These are phyloP conservation scores for Dictyostelium intermedium DNA, from an alignment of 78 protist genomes.

Conservation along the genomic window DNA sequence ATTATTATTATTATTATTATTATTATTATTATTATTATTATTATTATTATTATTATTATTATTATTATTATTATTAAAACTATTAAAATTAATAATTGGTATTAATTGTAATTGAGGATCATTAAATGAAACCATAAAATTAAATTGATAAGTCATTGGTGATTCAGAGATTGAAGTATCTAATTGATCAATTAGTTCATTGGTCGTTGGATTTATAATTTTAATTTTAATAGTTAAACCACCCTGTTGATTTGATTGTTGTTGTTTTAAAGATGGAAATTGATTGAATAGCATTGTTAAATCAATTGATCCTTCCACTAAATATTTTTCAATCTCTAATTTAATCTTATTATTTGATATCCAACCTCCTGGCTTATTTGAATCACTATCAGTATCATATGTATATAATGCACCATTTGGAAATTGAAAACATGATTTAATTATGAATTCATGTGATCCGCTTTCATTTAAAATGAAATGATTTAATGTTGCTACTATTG, in stretches of 20 bases:
- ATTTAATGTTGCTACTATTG: background rate
- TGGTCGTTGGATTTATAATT: background rate
- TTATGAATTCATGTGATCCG: background rate
- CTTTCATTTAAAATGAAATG: background rate
- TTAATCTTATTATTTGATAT: background rate
- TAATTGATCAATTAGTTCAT: background rate
- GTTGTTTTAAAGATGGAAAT: background rate
- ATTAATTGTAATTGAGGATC: background rate
- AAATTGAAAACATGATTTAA: constrained; percentile 6
- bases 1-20: no score
- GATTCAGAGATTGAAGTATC: background rate
- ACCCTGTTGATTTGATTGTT: background rate
- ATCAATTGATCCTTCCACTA: background rate
- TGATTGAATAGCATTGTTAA: background rate
- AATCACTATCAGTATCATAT: background rate
- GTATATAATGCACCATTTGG: background rate
- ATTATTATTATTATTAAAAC: background rate
- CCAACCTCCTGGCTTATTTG: background rate
- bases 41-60: background rate
- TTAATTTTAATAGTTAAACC: background rate
- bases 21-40: background rate
- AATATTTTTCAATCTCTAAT: background rate
- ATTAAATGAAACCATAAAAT: background rate
- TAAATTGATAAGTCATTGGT: background rate
- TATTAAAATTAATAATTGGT: background rate